Evolutionary conservation across 148 eudicot species (phyloP).

Genomic region (Camellia sinensis): DNA sequence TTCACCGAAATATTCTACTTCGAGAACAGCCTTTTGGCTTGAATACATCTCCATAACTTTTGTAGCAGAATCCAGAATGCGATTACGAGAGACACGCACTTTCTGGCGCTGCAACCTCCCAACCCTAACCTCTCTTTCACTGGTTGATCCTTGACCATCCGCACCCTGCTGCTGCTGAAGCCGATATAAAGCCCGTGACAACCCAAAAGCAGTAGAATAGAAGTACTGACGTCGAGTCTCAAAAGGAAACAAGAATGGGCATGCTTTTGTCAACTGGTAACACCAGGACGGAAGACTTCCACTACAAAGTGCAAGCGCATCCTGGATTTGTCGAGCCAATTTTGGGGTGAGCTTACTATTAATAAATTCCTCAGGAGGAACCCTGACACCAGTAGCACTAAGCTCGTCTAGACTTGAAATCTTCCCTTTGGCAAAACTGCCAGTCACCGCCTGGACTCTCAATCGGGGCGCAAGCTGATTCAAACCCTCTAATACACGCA

Average conservation of each 20-base stretch:
- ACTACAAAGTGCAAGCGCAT: slow-evolving; percentile 95
- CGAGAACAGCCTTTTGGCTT: slow-evolving; percentile 98
- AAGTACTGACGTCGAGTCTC: slow-evolving; percentile 93
- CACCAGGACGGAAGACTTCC: slow-evolving; percentile 99
- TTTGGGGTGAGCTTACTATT: slow-evolving; percentile 93
- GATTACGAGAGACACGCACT: slow-evolving; percentile 91
- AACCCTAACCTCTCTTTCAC: slow-evolving; percentile 84
- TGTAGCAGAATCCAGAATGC: slow-evolving; percentile 95
- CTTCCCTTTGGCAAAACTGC: slow-evolving; percentile 72
- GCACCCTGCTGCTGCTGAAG: slow-evolving; percentile 98
- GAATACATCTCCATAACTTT: slow-evolving; percentile 99
- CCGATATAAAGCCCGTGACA: slow-evolving; percentile 86
- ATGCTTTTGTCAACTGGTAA: slow-evolving; percentile 89
- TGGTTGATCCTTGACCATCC: slow-evolving; percentile 74
- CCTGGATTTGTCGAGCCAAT: slow-evolving; percentile 93
- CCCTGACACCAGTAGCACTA: slow-evolving; percentile 43
- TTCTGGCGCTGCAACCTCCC: slow-evolving; percentile 96
- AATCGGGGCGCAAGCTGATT: slow-evolving; percentile 96
- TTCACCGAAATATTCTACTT: slow-evolving; percentile 99
- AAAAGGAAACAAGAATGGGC: slow-evolving; percentile 96
- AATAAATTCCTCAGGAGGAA: slow-evolving; percentile 72
- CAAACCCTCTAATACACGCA: slow-evolving; percentile 91
- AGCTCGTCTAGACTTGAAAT: slow-evolving; percentile 58
- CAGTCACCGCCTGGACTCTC: slow-evolving; percentile 60
- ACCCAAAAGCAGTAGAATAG: slow-evolving; percentile 96